These are phyloP conservation scores for Chimonanthus praecox DNA, from an alignment of 164 flowering plant genomes.

Conservation along the genomic window DNA sequence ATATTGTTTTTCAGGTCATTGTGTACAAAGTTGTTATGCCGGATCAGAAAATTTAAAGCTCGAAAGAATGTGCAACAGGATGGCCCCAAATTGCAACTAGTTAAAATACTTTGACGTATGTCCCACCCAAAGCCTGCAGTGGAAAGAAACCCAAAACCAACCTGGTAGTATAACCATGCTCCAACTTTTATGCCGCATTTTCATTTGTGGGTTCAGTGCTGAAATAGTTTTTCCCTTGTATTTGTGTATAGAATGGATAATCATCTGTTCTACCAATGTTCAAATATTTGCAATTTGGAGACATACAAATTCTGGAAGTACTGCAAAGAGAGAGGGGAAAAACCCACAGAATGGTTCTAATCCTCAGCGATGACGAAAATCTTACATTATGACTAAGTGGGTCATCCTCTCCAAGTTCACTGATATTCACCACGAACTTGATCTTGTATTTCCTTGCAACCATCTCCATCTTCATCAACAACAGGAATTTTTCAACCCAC, in stretches of 20 bases:
- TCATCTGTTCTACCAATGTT: neutral
- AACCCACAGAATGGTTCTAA: neutral
- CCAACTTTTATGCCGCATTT: neutral
- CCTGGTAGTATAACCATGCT: neutral
- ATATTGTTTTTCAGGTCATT: neutral
- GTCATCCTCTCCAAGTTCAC: slow-evolving; percentile 61
- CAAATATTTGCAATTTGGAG: neutral
- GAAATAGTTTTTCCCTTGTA: neutral
- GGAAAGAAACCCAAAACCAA: neutral
- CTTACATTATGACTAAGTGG: slow-evolving; percentile 61
- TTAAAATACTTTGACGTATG: neutral
- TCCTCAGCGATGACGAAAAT: slow-evolving; percentile 5
- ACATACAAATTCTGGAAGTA: neutral
- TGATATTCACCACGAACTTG: slow-evolving; percentile 48
- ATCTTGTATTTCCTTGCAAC: slow-evolving; percentile 39
- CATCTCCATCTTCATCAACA: slow-evolving; percentile 50
- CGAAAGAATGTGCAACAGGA: neutral
- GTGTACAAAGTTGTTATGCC: neutral
- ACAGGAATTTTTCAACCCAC: slow-evolving; percentile 7
- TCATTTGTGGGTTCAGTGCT: neutral
- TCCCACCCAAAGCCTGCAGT: neutral
- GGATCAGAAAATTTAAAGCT: neutral
- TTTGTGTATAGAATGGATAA: neutral
- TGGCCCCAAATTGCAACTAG: neutral
- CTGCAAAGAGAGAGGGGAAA: neutral